Conservation (phyloP, 139 green algal genomes). For the Coelastrella sp. region DNA sequence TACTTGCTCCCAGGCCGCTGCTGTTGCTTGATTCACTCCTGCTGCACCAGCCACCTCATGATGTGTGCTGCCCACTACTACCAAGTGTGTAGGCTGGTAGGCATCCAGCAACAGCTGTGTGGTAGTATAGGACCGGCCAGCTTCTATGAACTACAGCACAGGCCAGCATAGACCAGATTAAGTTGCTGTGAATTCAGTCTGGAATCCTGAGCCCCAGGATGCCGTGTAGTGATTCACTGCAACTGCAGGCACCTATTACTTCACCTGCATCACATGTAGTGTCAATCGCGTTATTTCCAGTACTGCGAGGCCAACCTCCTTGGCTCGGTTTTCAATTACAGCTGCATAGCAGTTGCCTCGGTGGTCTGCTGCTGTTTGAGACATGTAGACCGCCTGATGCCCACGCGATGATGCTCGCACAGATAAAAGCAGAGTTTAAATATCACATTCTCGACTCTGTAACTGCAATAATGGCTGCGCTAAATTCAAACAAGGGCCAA, state of each 20-base stretch:
- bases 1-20: conserved; percentile 7
- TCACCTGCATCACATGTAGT: conserved; percentile 64
- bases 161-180: conserved; percentile 21
- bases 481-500: too few relatives aligned
- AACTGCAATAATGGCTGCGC: too few relatives aligned
- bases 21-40: conserved; percentile 56
- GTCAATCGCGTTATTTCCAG: conserved; percentile 54
- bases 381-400: too few relatives aligned
- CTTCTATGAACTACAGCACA: conserved; percentile 29
- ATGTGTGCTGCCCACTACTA: conserved; percentile 51
- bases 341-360: conserved; percentile 47
- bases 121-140: conserved; percentile 52
- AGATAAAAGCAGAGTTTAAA: too few relatives aligned
- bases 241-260: background rate
- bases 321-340: conserved; percentile 78
- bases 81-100: conserved; percentile 47
- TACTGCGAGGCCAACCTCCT: conserved; percentile 74
- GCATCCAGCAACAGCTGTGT: conserved; percentile 61
- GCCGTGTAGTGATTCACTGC: background rate
- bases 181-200: background rate
- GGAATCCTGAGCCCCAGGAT: too few relatives aligned
- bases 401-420: too few relatives aligned
- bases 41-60: conserved; percentile 24
- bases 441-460: too few relatives aligned
- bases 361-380: background rate